phyloP scores from a whole-genome alignment of 2,329 filamentous ascomycete species.

The Furcasterigmium sp. region DNA sequence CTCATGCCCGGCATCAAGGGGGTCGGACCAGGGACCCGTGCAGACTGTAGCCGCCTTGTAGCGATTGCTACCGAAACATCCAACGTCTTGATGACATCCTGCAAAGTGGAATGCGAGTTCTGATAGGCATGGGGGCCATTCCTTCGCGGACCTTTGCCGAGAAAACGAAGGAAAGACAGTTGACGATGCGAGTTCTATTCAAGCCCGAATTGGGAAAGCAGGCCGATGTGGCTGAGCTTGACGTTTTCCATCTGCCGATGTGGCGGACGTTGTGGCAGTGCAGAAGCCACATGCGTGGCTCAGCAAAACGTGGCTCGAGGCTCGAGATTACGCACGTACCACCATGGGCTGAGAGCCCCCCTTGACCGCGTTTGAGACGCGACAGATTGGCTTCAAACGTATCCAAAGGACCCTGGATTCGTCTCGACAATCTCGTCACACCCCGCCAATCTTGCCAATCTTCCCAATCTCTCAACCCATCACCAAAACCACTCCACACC shows the following conservation, averaged over 20 bases:
- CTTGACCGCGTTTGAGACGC: constrained; percentile 5
- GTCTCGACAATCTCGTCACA: constrained; percentile 3
- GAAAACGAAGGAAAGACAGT: too few species aligned
- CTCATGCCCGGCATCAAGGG: background rate
- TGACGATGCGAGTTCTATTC: background rate
- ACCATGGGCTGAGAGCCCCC: background rate
- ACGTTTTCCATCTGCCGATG: too few species aligned
- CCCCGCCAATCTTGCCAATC: constrained; percentile 1
- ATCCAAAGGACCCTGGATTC: background rate
- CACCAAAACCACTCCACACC: background rate
- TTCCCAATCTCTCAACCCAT: background rate
- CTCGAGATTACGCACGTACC: background rate
- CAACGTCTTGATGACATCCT: too few species aligned
- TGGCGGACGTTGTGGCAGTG: too few species aligned
- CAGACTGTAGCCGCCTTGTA: too few species aligned
- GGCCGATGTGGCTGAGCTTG: background rate
- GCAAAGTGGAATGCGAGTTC: too few species aligned
- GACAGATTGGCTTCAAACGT: constrained; percentile 1
- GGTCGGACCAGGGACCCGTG: too few species aligned
- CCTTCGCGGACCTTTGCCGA: too few species aligned
- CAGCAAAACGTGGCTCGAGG: background rate
- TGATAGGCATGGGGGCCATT: too few species aligned
- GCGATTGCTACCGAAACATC: too few species aligned
- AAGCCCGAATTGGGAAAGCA: background rate
- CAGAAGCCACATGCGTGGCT: background rate